Conservation (phyloP, 352 stramenopile genomes). For the Globisporangium heterothallicum region DNA sequence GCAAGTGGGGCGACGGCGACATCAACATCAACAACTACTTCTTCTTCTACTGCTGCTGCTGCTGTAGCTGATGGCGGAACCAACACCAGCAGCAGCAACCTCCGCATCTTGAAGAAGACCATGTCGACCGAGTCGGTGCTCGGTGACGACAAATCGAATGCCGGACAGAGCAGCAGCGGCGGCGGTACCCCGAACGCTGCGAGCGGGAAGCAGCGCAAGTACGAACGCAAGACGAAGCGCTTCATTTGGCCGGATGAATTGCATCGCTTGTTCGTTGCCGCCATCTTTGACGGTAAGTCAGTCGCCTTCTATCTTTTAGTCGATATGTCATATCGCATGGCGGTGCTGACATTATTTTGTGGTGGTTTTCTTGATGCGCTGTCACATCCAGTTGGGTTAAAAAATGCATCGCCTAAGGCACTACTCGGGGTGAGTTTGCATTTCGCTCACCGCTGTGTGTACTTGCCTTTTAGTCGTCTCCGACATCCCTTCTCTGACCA, state of each 20-base stretch:
- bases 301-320: neutral
- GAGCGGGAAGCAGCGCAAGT: conserved; percentile 60
- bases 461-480: conserved; percentile 4
- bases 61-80: no score
- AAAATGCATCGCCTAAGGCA: conserved; percentile 83
- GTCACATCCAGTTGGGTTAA: conserved; percentile 68
- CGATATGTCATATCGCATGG: conserved; percentile 3
- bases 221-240: conserved; percentile 84
- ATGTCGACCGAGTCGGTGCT: conserved; percentile 20
- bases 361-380: neutral
- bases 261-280: conserved; percentile 82
- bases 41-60: no score
- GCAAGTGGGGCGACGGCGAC: neutral
- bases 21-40: conserved; percentile 3
- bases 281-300: conserved; percentile 79
- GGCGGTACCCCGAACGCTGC: conserved; percentile 15
- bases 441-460: no score
- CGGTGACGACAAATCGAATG: conserved; percentile 4
- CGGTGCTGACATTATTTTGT: conserved; percentile 6
- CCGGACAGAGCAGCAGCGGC: conserved; percentile 15
- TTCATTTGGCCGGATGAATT: conserved; percentile 88
- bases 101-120: conserved; percentile 13
- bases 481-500: neutral
- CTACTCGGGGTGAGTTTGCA: conserved; percentile 68
- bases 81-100: neutral